Conservation (phyloP, 169 alveolate genomes). For the Plasmodium sp. region DNA sequence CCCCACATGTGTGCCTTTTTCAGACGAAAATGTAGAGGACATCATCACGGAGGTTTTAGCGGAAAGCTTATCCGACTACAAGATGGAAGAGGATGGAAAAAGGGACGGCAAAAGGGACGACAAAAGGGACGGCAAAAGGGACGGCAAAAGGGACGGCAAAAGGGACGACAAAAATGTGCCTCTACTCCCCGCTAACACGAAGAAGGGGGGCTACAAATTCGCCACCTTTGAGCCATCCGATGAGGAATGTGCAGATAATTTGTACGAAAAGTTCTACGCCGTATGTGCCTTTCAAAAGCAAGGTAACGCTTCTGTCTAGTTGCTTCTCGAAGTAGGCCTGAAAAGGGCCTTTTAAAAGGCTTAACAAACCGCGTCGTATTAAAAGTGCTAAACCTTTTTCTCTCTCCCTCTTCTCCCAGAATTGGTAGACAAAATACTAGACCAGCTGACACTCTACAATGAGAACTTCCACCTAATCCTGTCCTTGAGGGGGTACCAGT, state of each 20-base stretch:
- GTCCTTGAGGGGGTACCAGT: constrained; percentile 32
- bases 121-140: no score
- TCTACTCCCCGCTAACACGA: background rate
- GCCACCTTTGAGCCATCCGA: background rate
- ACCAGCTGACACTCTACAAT: constrained; percentile 13
- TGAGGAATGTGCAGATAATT: constrained; percentile 17
- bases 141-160: background rate
- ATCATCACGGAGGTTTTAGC: constrained; percentile 14
- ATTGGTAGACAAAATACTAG: constrained; percentile 23
- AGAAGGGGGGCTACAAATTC: background rate
- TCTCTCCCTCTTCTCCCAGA: constrained; percentile 9
- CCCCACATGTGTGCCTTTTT: background rate
- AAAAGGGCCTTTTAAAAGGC: background rate
- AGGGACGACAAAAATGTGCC: background rate
- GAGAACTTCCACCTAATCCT: constrained; percentile 27
- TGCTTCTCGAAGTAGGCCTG: background rate
- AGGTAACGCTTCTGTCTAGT: constrained; percentile 3
- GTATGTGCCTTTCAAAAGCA: constrained; percentile 29
- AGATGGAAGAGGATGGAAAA: background rate
- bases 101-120: no score
- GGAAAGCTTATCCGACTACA: constrained; percentile 21
- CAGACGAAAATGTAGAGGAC: constrained; percentile 43
- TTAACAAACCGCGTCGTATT: background rate
- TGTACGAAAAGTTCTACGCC: constrained; percentile 39
- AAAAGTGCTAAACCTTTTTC: background rate